phyloP scores from a whole-genome alignment of 2,329 filamentous ascomycete species.

The Thielaviopsis ethacetica region DNA sequence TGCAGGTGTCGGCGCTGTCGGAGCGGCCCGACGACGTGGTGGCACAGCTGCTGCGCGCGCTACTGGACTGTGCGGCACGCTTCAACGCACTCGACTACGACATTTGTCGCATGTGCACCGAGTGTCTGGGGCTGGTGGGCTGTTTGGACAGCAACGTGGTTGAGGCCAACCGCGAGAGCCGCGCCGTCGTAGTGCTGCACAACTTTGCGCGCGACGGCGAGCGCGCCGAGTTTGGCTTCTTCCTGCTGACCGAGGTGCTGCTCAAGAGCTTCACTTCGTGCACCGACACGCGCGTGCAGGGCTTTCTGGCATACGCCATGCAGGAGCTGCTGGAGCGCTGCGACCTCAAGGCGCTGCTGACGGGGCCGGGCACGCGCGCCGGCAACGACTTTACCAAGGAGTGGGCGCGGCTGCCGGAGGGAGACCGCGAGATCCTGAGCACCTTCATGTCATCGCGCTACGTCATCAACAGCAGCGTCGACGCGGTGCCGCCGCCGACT shows the following conservation, averaged over 20 bases:
- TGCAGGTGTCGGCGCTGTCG: slow-evolving; percentile 65
- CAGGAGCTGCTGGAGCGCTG: slow-evolving; percentile 74
- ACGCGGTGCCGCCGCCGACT: slow-evolving; percentile 33
- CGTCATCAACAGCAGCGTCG: slow-evolving; percentile 45
- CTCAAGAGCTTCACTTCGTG: slow-evolving; percentile 85
- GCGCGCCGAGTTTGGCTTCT: slow-evolving; percentile 70
- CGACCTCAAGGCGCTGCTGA: slow-evolving; percentile 43
- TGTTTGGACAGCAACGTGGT: slow-evolving; percentile 84
- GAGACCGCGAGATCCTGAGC: slow-evolving; percentile 62
- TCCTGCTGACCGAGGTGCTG: slow-evolving; percentile 71
- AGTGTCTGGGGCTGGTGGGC: slow-evolving; percentile 75
- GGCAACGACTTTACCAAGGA: slow-evolving; percentile 48
- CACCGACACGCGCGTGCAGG: slow-evolving; percentile 74
- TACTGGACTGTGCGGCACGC: slow-evolving; percentile 73
- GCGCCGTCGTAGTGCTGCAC: slow-evolving; percentile 68
- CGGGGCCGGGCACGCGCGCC: slow-evolving; percentile 25
- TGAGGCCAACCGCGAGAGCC: slow-evolving; percentile 61
- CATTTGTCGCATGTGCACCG: slow-evolving; percentile 58
- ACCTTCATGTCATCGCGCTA: slow-evolving; percentile 83
- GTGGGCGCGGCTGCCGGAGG: slow-evolving; percentile 65
- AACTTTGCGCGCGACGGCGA: slow-evolving; percentile 72
- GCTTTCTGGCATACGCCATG: slow-evolving; percentile 86
- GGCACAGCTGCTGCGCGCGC: slow-evolving; percentile 51
- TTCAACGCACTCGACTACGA: slow-evolving; percentile 53
- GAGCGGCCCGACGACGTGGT: slow-evolving; percentile 71